Conservation (phyloP, 805 yeast genomes). For the Spathaspora passalidarum region DNA sequence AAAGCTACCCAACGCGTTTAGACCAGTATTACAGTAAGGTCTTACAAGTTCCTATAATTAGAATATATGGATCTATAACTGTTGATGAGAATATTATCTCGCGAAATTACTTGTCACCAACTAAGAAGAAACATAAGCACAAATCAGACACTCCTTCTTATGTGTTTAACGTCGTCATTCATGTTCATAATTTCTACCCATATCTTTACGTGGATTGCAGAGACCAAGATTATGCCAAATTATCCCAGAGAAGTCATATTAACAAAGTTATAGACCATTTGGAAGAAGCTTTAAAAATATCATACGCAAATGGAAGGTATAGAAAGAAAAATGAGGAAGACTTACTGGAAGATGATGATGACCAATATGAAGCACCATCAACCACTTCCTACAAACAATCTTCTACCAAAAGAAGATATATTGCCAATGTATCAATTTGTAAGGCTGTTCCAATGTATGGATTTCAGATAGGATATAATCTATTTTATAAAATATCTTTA, state of each 20-base stretch:
- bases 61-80: slow-evolving; percentile 71
- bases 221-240: slow-evolving; percentile 27
- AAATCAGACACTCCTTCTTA: slow-evolving; percentile 6
- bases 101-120: slow-evolving; percentile 15
- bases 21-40: slow-evolving; percentile 44
- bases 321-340: slow-evolving; percentile 1
- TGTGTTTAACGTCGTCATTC: slow-evolving; percentile 44
- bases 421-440: slow-evolving; percentile 63
- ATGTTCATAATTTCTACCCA: slow-evolving; percentile 83
- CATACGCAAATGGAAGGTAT: background rate
- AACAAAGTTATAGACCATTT: slow-evolving; percentile 38
- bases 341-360: slow-evolving; percentile 12
- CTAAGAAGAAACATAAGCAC: slow-evolving; percentile 3
- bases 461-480: slow-evolving; percentile 60
- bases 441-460: slow-evolving; percentile 85
- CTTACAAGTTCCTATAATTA: slow-evolving; percentile 64
- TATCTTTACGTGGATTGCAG: slow-evolving; percentile 68
- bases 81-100: slow-evolving; percentile 50
- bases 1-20: slow-evolving; percentile 48
- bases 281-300: slow-evolving; percentile 38
- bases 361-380: background rate
- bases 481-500: slow-evolving; percentile 66
- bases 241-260: slow-evolving; percentile 16
- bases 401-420: slow-evolving; percentile 32
- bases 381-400: background rate